A percentile compares a stretch with the other conserved stretches of the same genome.
Conservation (phyloP, 805 yeast genomes). For the Hanseniaspora clermontiae region DNA sequence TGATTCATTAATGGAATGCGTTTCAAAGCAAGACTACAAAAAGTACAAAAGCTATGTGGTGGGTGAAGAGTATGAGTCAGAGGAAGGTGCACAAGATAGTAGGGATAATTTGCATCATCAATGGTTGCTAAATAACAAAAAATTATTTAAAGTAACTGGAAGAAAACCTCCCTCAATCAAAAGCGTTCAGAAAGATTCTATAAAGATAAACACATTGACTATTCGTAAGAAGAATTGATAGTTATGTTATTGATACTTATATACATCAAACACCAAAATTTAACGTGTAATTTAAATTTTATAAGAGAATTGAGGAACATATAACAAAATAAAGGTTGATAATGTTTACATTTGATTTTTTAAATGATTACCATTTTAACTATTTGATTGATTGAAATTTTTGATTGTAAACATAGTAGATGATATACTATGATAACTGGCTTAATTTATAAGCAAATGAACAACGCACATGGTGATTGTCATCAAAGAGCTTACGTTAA, state of each 20-base stretch:
- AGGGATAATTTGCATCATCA: constrained; percentile 23
- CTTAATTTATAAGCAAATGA: too few relatives aligned
- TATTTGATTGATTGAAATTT: too few relatives aligned
- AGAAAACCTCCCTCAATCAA: background rate
- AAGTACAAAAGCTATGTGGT: constrained; percentile 33
- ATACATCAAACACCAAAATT: too few relatives aligned
- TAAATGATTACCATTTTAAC: too few relatives aligned
- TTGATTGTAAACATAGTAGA: too few relatives aligned
- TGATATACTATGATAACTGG: too few relatives aligned
- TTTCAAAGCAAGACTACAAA: constrained; percentile 23
- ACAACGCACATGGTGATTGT: too few relatives aligned
- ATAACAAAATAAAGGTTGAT: too few relatives aligned
- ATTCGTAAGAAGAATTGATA: background rate
- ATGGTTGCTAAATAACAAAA: constrained; percentile 15
- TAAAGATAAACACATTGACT: background rate
- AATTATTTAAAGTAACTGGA: background rate
- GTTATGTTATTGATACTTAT: background rate
- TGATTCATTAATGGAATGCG: background rate
- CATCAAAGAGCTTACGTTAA: too few relatives aligned
- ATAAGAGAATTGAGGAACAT: too few relatives aligned
- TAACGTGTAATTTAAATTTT: too few relatives aligned
- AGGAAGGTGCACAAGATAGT: constrained; percentile 31
- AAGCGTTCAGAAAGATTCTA: background rate
- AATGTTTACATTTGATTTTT: too few relatives aligned
- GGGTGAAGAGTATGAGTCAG: constrained; percentile 36